Percentiles rank a stretch among this genome's conserved stretches.
Evolutionary conservation across 148 eudicot species (phyloP).

Genomic region (Rhododendron vialii): DNA sequence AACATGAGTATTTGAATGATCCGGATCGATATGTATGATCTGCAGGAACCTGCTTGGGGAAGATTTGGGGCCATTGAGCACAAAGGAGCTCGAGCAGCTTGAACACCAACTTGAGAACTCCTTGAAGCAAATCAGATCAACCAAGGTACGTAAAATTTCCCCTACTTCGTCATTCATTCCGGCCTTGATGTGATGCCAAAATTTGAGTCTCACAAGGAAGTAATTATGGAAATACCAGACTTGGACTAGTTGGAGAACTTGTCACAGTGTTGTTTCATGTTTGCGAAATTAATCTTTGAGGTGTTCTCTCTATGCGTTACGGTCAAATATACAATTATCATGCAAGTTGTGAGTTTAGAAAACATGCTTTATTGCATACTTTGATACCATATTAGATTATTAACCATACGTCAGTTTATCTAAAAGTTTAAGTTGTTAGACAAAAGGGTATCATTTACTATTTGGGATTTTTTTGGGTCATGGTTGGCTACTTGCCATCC

Average conservation of each 20-base stretch:
- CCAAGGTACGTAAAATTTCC: slow-evolving; percentile 35
- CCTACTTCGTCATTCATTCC: not conserved
- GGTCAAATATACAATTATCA: too few relatives aligned
- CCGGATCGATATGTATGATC: not conserved
- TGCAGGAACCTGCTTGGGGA: slow-evolving; percentile 66
- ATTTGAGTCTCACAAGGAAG: not conserved
- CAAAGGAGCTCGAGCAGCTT: slow-evolving; percentile 67
- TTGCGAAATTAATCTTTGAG: not conserved
- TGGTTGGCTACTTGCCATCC: too few relatives aligned
- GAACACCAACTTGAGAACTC: slow-evolving; percentile 65
- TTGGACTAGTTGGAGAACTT: not conserved
- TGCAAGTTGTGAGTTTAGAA: not conserved
- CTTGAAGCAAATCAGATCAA: slow-evolving; percentile 55
- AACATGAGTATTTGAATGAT: not conserved
- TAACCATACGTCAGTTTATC: too few relatives aligned
- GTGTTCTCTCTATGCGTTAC: not conserved
- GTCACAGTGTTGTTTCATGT: not conserved
- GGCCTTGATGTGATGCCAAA: not conserved
- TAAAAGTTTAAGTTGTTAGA: too few relatives aligned
- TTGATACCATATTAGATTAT: too few relatives aligned
- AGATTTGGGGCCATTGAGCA: slow-evolving; percentile 48
- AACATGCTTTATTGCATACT: too few relatives aligned
- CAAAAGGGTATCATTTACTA: too few relatives aligned
- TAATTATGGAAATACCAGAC: too few relatives aligned
- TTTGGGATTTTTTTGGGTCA: too few relatives aligned